Percentiles rank a stretch among this genome's conserved stretches.
phyloP scores from a whole-genome alignment of 148 eudicot genomes.

The Rhododendron mucronatum region DNA sequence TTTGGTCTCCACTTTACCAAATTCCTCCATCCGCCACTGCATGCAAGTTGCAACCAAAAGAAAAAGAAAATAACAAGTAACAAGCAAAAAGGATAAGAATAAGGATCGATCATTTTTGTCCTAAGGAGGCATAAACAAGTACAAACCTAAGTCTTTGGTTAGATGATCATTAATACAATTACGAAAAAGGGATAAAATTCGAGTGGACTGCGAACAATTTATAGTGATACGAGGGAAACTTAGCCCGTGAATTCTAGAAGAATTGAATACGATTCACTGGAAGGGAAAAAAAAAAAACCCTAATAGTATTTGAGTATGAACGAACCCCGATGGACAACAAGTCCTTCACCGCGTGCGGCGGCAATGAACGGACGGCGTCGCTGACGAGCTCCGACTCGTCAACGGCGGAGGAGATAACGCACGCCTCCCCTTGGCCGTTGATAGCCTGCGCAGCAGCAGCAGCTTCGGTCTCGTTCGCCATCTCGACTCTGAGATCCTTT shows the following conservation, averaged over 20 bases:
- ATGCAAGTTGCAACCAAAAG: neutral
- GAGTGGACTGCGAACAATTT: neutral
- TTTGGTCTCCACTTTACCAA: neutral
- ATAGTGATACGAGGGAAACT: neutral
- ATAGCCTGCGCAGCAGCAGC: neutral
- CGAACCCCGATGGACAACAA: conserved; percentile 46
- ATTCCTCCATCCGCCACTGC: neutral
- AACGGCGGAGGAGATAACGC: conserved; percentile 11
- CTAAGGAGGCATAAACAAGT: neutral
- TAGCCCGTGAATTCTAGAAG: neutral
- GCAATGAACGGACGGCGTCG: conserved; percentile 44
- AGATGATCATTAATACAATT: neutral
- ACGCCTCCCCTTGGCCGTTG: conserved; percentile 13
- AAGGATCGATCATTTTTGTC: neutral
- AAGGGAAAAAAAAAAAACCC: neutral
- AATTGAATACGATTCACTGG: neutral
- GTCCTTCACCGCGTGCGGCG: conserved; percentile 45
- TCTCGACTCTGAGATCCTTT: neutral
- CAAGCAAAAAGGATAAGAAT: neutral
- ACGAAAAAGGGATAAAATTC: neutral
- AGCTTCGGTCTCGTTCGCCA: conserved; percentile 15
- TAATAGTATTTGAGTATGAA: neutral
- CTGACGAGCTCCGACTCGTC: conserved; percentile 37
- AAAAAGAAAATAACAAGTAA: neutral
- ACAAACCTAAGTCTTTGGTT: neutral